Evolutionary conservation across 306 rosid species (phyloP).

Genomic region (Prunus dulcis): DNA sequence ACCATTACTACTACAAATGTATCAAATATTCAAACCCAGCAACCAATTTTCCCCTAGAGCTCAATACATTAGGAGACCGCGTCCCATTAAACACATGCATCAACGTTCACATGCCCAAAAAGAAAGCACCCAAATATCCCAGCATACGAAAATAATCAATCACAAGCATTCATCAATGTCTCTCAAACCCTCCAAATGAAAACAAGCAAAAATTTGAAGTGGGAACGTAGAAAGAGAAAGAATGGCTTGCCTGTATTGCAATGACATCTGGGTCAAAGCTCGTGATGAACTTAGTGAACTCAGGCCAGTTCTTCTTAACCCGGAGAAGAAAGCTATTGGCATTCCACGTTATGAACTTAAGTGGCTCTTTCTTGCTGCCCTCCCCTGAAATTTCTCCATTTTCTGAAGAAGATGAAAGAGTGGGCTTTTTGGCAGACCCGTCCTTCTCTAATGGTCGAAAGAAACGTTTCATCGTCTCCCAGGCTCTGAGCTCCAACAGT

Average conservation of each 20-base stretch:
- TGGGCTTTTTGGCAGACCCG: conserved; percentile 58
- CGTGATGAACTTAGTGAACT: conserved; percentile 53
- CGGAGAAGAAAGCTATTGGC: conserved; percentile 90
- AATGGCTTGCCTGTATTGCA: conserved; percentile 61
- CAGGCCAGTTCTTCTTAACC: conserved; percentile 75
- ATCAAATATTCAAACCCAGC: neutral
- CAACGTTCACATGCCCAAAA: conserved; percentile 5
- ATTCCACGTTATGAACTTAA: conserved; percentile 90
- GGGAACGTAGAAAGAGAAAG: neutral
- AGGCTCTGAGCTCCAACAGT: neutral
- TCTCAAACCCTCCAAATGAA: neutral
- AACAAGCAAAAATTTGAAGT: neutral
- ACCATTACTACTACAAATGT: neutral
- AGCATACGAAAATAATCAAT: conserved; percentile 5
- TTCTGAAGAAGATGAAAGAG: conserved; percentile 36
- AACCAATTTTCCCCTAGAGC: neutral
- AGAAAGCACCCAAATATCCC: conserved; percentile 1
- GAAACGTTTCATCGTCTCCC: conserved; percentile 68
- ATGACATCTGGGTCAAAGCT: conserved; percentile 81
- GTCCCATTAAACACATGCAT: neutral
- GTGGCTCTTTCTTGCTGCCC: conserved; percentile 58
- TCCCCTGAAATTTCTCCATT: conserved; percentile 12
- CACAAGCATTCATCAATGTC: conserved; percentile 12
- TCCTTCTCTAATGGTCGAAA: conserved; percentile 71
- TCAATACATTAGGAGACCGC: neutral